Conservation (phyloP, 2,329 filamentous ascomycete genomes). For the Rhinocladiella similis region DNA sequence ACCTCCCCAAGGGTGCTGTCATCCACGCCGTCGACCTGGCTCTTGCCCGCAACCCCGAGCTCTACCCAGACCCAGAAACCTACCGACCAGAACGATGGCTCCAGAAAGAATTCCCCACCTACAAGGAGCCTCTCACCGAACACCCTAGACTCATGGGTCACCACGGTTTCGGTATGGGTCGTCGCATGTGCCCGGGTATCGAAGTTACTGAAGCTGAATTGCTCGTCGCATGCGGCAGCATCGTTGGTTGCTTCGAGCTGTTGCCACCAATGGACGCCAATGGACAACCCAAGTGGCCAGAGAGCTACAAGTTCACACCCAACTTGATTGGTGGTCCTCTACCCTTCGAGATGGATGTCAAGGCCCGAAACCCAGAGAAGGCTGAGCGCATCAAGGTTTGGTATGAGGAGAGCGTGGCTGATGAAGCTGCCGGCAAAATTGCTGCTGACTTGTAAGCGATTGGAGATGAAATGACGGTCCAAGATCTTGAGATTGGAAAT, state of each 20-base stretch:
- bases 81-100: slow-evolving; percentile 34
- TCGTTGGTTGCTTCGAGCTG: slow-evolving; percentile 31
- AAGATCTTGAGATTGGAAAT: not conserved
- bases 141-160: slow-evolving; percentile 33
- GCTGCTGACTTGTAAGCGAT: slow-evolving; percentile 15
- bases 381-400: slow-evolving; percentile 28
- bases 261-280: slow-evolving; percentile 26
- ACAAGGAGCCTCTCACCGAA: slow-evolving; percentile 33
- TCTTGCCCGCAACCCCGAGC: slow-evolving; percentile 31
- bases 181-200: slow-evolving; percentile 33
- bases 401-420: slow-evolving; percentile 29
- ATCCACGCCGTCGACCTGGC: slow-evolving; percentile 44
- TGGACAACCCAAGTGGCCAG: slow-evolving; percentile 28
- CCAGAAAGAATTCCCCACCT: slow-evolving; percentile 32
- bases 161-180: slow-evolving; percentile 33
- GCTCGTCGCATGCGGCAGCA: slow-evolving; percentile 30
- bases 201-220: slow-evolving; percentile 31
- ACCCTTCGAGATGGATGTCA: slow-evolving; percentile 32
- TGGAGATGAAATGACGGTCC: not conserved
- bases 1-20: slow-evolving; percentile 50
- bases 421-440: slow-evolving; percentile 28
- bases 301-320: slow-evolving; percentile 27
- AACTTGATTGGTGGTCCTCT: slow-evolving; percentile 31
- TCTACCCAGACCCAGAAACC: slow-evolving; percentile 33
- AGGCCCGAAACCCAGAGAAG: slow-evolving; percentile 27